Evolutionary conservation across 768 basidiomycete species (phyloP), one percentile per base, ranked within the genome.

Genomic region (Lactarius quietus): DNA sequence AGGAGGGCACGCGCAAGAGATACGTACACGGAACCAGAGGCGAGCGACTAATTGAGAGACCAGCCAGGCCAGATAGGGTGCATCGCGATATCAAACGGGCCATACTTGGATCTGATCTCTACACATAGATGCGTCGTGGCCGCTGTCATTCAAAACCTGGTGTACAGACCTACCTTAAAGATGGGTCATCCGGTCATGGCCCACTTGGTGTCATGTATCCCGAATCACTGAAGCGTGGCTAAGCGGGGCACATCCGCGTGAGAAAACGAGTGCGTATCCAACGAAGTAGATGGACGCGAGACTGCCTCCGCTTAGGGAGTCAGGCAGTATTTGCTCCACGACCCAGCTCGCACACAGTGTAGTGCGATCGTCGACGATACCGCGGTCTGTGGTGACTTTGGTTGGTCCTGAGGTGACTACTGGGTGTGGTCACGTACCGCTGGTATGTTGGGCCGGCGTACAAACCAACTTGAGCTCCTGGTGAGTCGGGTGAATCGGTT

Each of bases 51-150:
- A n/a, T n/a, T n/a, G n/a, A n/a, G n/a, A n/a, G n/a, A n/a, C n/a
- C n/a, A n/a, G n/a, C n/a, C n/a, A n/a, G 79, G 75, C 80, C 80
- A 81, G 36, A 81, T 79, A 15, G 80, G 80, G 1, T 80, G 69
- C 71, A 80, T 76, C 3, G 79, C 75, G 20, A 80, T 65, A 69
- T 80, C 77, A 52, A 81, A 76, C 1, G 79, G 80, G 0, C 78
- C 79, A 35, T 74, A 76, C 62, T 72, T 72, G 7, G 73, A 60
- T 3, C 80, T 80, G 52, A 80, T 78, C 64, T 80, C 79, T n/a
- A n/a, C n/a, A n/a, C 3, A 36, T 36, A 51, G 28, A 48, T 56
- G 35, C 17, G 9, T 20, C 57, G 33, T 54, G n/a, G n/a, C 23
- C 17, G 17, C 36, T 39, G 20, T 20, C 23, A n/a, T 18, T 45